A percentile compares a stretch with the other conserved stretches of the same genome.
Conservation (phyloP, 2,329 filamentous ascomycete genomes). For the Sordariomycetes sp. region DNA sequence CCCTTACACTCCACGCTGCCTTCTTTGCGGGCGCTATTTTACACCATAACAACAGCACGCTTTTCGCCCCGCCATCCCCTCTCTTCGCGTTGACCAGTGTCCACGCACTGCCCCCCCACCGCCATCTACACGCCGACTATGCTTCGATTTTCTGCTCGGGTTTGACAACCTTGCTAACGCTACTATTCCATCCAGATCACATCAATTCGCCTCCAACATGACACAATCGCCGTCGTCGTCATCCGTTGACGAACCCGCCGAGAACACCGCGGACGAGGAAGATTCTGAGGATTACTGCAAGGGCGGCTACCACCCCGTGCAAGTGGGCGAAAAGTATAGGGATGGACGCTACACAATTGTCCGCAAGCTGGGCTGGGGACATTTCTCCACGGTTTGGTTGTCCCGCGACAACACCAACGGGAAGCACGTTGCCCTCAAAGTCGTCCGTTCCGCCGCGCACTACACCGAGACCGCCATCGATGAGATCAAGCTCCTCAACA, state of each 20-base stretch:
- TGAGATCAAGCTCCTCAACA: constrained; percentile 96
- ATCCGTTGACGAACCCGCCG: constrained; percentile 73
- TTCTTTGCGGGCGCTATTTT: background rate
- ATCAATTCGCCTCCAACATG: constrained; percentile 48
- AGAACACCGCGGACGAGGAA: constrained; percentile 95
- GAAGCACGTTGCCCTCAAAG: constrained; percentile 96
- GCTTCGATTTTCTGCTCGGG: background rate
- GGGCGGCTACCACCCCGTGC: constrained; percentile 93
- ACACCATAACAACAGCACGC: background rate
- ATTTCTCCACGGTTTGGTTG: constrained; percentile 95
- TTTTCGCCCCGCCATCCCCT: constrained; percentile 1
- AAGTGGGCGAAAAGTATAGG: constrained; percentile 93
- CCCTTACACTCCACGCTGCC: too few species aligned
- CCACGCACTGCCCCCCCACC: background rate
- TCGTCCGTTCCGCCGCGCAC: constrained; percentile 93
- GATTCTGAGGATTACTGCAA: constrained; percentile 99
- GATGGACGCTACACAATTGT: constrained; percentile 94
- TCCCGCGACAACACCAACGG: constrained; percentile 75
- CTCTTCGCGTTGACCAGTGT: too few species aligned
- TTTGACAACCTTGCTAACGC: constrained; percentile 1
- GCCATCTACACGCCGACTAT: background rate
- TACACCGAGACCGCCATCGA: constrained; percentile 98
- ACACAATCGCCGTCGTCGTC: constrained; percentile 70
- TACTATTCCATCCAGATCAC: constrained; percentile 30
- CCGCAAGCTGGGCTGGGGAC: constrained; percentile 94